A percentile compares a stretch with the other conserved stretches of the same genome.
Evolutionary conservation across 192 early-diverging fungal species (phyloP).

Genomic region (Backusella circina): DNA sequence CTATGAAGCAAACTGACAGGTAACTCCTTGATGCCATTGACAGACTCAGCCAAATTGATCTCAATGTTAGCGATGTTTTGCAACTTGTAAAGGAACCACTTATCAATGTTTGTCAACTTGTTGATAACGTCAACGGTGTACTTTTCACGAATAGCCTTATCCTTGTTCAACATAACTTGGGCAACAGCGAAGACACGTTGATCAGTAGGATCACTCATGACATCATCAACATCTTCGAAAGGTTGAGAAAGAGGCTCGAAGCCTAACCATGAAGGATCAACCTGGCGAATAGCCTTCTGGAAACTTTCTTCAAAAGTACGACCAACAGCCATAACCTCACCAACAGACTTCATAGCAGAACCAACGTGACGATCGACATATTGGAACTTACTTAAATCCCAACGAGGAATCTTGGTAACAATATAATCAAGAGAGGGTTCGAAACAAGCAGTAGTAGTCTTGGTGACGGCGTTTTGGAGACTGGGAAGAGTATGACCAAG

Average conservation of each 20-base stretch:
- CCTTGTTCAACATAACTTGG: slow-evolving; percentile 66
- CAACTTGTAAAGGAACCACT: slow-evolving; percentile 89
- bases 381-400: slow-evolving; percentile 95
- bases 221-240: slow-evolving; percentile 56
- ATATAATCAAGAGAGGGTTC: slow-evolving; percentile 96
- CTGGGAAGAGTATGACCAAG: slow-evolving; percentile 86
- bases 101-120: slow-evolving; percentile 83
- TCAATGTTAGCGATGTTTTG: slow-evolving; percentile 72
- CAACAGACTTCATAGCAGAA: slow-evolving; percentile 93
- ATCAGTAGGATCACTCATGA: slow-evolving; percentile 72
- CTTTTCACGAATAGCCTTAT: slow-evolving; percentile 44
- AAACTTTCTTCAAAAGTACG: slow-evolving; percentile 94
- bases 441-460: slow-evolving; percentile 93
- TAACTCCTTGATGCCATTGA: slow-evolving; percentile 32
- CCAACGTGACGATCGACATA: slow-evolving; percentile 85
- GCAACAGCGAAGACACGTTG: slow-evolving; percentile 80
- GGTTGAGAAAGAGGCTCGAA: slow-evolving; percentile 46
- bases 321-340: slow-evolving; percentile 99
- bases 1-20: slow-evolving; percentile 57
- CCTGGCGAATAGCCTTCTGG: slow-evolving; percentile 94
- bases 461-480: slow-evolving; percentile 88
- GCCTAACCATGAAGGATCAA: slow-evolving; percentile 89
- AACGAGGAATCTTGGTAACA: slow-evolving; percentile 96
- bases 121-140: slow-evolving; percentile 78
- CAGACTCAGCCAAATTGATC: slow-evolving; percentile 40